Percentiles rank a stretch among this genome's conserved stretches.
phyloP scores from a whole-genome alignment of 1,284 basidiomycete species.

The Gomphus bonarii region DNA sequence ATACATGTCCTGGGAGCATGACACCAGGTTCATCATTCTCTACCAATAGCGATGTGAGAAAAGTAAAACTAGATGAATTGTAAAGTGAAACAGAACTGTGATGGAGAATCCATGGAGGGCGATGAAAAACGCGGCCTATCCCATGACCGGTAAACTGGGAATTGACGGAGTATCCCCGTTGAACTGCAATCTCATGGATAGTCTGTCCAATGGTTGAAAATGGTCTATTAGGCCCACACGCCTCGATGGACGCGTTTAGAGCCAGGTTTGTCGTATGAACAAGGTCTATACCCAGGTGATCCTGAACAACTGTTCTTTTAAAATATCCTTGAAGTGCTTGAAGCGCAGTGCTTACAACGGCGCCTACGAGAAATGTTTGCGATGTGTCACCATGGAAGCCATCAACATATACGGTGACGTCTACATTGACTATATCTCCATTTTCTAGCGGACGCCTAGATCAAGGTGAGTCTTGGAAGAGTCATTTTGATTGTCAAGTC shows the following conservation, averaged over 20 bases:
- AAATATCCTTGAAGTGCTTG: background rate
- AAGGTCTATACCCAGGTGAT: conserved; percentile 54
- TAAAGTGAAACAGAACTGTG: conserved; percentile 35
- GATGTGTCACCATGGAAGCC: conserved; percentile 86
- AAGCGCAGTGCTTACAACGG: conserved; percentile 40
- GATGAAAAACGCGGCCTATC: conserved; percentile 78
- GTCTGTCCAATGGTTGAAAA: conserved; percentile 69
- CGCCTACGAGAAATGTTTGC: conserved; percentile 67
- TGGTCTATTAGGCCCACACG: conserved; percentile 67
- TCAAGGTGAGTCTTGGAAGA: conserved; percentile 2
- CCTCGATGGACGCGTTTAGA: conserved; percentile 59
- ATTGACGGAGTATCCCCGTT: conserved; percentile 52
- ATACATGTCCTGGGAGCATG: conserved; percentile 79
- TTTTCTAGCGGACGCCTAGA: conserved; percentile 65
- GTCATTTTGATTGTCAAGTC: background rate
- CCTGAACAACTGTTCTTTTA: conserved; percentile 29
- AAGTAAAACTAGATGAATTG: conserved; percentile 2
- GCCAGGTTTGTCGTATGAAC: conserved; percentile 55
- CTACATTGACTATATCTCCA: conserved; percentile 79
- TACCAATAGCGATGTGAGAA: conserved; percentile 21
- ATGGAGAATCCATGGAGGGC: conserved; percentile 79
- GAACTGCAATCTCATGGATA: conserved; percentile 50
- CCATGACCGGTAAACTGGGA: conserved; percentile 78
- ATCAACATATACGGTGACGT: conserved; percentile 69
- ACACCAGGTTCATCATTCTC: conserved; percentile 69